Evolutionary conservation across 164 flowering plant species (phyloP), one percentile per base, ranked within the genome.

Genomic region (Nymphaea colorata): DNA sequence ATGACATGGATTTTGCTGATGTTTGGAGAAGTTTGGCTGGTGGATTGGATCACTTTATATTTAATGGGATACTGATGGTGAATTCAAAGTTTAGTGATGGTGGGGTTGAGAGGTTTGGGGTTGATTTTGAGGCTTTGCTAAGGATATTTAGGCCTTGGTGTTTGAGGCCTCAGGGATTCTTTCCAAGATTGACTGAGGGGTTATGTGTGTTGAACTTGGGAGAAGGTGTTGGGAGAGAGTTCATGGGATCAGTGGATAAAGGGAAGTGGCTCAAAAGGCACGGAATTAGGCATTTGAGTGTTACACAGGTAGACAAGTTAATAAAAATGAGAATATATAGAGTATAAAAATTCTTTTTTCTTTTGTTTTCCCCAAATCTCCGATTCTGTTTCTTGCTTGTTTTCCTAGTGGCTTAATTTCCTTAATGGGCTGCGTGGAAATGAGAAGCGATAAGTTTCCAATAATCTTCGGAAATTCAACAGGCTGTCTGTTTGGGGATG

Each of bases 151-250:
- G 83, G 42, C 76, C 87, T 64, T 90, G 96, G 98, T 90, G 99
- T 80, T 69, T 92, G 83, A 87, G 98, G 67, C 98, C 97, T 3
- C 86, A 89, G 79, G 91, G 96, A 36, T 95, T 92, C 71, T 90
- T 92, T 69, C 96, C 96, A 0, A 87, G 81, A 70, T 41, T 69
- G n/a, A 82, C 77, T 15, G 93, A 88, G 66, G 86, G 95, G 36
- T 76, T 89, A 80, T 89, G 81, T 82, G 55, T 93, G 77, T 74
- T 95, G 84, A 84, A 76, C 72, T 80, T 88, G 87, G 83, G 62
- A 6, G 82, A 84, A 69, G 73, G 82, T 63, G 78, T 86, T 71
- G 71, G 83, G 42, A 74, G 78, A 62, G 79, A 71, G 67, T 59
- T 69, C 59, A 67, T 76, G 62, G 71, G 69, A 7, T 79, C 69